phyloP scores from a whole-genome alignment of 768 basidiomycete genomes.

The Lentinula edodes region DNA sequence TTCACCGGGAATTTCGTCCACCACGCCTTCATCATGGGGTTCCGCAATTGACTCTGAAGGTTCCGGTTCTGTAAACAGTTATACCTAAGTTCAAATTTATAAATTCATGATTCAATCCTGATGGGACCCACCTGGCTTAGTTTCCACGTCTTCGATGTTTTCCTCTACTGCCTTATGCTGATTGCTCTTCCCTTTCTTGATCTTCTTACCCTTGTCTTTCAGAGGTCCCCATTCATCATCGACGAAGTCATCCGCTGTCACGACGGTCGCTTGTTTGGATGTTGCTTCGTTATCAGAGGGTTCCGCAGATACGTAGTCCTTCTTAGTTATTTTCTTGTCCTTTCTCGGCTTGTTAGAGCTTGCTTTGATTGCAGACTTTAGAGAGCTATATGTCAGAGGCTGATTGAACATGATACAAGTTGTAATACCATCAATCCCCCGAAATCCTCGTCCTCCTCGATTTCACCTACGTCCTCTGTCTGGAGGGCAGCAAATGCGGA shows the following conservation, averaged over 20 bases:
- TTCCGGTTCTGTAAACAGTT: slow-evolving; percentile 11
- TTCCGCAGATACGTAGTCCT: slow-evolving; percentile 25
- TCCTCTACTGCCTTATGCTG: slow-evolving; percentile 22
- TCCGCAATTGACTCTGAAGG: slow-evolving; percentile 14
- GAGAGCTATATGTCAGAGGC: slow-evolving; percentile 8
- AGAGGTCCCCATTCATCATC: slow-evolving; percentile 69
- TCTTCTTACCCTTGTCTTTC: slow-evolving; percentile 60
- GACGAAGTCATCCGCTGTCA: slow-evolving; percentile 67
- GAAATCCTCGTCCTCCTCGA: slow-evolving; percentile 57
- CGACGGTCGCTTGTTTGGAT: slow-evolving; percentile 18
- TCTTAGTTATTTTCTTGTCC: slow-evolving; percentile 49
- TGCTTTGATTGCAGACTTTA: slow-evolving; percentile 62
- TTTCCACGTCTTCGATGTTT: slow-evolving; percentile 22
- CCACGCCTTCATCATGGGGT: slow-evolving; percentile 11
- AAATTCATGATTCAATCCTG: not conserved
- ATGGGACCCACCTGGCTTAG: not conserved
- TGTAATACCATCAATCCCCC: slow-evolving; percentile 70
- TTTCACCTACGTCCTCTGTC: slow-evolving; percentile 35
- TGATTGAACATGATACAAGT: slow-evolving; percentile 8
- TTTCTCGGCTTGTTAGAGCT: slow-evolving; percentile 46
- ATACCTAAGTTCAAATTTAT: no score
- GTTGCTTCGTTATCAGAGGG: slow-evolving; percentile 18
- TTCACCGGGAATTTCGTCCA: slow-evolving; percentile 27
- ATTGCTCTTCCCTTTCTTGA: slow-evolving; percentile 49
- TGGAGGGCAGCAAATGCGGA: slow-evolving; percentile 48